Evolutionary conservation across 2,329 filamentous ascomycete genomes (phyloP), one percentile per base, ranked within the genome.

Genomic region (Colletotrichum gloeosporioides): DNA sequence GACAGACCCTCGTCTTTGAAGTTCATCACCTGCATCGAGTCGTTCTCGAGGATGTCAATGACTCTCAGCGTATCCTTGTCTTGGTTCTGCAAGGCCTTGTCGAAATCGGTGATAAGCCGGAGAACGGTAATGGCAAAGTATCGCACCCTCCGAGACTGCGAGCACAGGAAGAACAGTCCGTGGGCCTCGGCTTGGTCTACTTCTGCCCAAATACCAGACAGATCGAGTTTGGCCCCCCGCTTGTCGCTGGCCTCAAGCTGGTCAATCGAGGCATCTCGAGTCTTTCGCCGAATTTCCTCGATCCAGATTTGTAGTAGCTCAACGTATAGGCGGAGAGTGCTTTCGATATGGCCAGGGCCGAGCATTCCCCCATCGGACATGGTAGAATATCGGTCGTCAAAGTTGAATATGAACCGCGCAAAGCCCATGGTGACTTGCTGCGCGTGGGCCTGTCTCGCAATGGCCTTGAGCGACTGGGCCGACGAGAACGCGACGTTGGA

Each of bases 361-460:
- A 99, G 92, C 93, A 99, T 97, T 4, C 97, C 97, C 36, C 98
- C 97, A 81, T 99, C 97, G 12, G 96, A 98, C 93, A 99, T 98
- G 36, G 97, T 99, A 1, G 96, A 95, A 84, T 99, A 99, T 29
- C 96, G 93, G 79, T 98, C 96, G 83, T 99, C 98, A 83, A 99
- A 99, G 80, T 97, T 98, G 87, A 99, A 99, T 69, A 99, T 99
- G 85, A 99, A 99, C 31, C 96, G 91, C 49, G 97, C 95, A 85
- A 99, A 99, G 0, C 97, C 96, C 85, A 98, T 98, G 0, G 96
- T 98, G 4, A 99, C 97, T 83, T 97, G 95, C 80, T 99, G 96
- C 0, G 97, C 96, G 85, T 98, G 95, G 9, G 94, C 95, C 81
- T 99, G 97, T 36, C 95, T 91, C 13, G 98, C 97, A 80, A 99